Evolutionary conservation across 2,329 filamentous ascomycete species (phyloP), one percentile per base, ranked within the genome.

Genomic region (Uncinocarpus reesii): DNA sequence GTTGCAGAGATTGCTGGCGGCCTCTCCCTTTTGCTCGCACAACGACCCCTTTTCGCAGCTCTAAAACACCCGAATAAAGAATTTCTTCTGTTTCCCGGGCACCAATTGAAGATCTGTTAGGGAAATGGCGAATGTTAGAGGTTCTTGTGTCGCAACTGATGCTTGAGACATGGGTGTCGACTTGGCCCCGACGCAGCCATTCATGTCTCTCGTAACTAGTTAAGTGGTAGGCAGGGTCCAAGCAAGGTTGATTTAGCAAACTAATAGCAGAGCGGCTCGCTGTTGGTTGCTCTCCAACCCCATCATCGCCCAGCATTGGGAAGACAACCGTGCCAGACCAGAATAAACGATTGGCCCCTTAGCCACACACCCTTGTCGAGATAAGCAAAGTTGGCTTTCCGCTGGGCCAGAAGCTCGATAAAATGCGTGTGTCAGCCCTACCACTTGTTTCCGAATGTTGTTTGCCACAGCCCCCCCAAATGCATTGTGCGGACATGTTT

Each of bases 371-470:
- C n/a, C n/a, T n/a, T n/a, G n/a, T n/a, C n/a, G n/a, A n/a, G n/a
- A n/a, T n/a, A 16, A 6, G 18, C 20, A 23, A 23, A 31, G 7
- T 42, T 42, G 23, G 13, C 6, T 16, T 23, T 42, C 11, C 5
- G 15, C n/a, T n/a, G n/a, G n/a, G n/a, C n/a, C n/a, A n/a, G n/a
- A n/a, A n/a, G 8, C 8, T 7, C 28, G 24, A 26, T 36, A 15
- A 34, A 36, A 20, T n/a, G 15, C 16, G 15, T 2, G 23, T 45
- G 36, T 36, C 34, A 45, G 42, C 42, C 42, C 34, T 45, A 45
- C 16, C 34, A 26, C 18, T 26, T 29, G 10, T 18, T 28, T 24
- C n/a, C 18, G 31, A 28, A 11, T 28, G 21, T 36, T 45, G 21
- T 8, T 37, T 15, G 16, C 32, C 16, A 28, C 20, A 29, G 41